These are phyloP conservation scores for Quillaja saponaria DNA, from an alignment of 306 rosid genomes.

Conservation along the genomic window DNA sequence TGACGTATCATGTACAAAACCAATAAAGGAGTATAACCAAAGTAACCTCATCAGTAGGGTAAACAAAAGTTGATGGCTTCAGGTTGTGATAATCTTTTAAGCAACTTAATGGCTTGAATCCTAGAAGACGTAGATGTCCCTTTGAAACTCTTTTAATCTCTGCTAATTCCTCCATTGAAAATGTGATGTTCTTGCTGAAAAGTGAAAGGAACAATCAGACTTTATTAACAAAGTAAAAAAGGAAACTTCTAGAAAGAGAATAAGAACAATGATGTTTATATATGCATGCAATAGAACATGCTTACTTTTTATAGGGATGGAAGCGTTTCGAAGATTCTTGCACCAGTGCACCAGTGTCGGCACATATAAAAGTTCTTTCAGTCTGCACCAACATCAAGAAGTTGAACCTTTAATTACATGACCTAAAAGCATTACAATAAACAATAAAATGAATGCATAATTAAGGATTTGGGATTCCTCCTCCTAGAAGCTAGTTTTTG, in stretches of 20 bases:
- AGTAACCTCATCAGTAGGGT: conserved; percentile 79
- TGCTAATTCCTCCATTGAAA: conserved; percentile 74
- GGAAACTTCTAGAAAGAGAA: conserved; percentile 11
- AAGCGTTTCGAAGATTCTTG: conserved; percentile 51
- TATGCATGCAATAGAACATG: conserved; percentile 17
- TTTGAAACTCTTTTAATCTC: conserved; percentile 67
- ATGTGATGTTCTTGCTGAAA: conserved; percentile 66
- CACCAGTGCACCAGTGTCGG: conserved; percentile 88
- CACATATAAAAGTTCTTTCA: conserved; percentile 79
- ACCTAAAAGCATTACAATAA: conserved; percentile 11
- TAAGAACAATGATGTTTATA: neutral
- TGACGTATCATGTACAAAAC: too few relatives aligned
- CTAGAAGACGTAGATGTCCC: conserved; percentile 76
- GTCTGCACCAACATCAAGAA: conserved; percentile 54
- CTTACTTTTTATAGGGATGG: conserved; percentile 73
- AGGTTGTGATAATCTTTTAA: conserved; percentile 89
- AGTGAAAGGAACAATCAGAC: conserved; percentile 21
- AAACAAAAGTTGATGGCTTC: conserved; percentile 87
- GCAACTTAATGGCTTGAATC: conserved; percentile 89
- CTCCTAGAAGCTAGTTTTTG: too few relatives aligned
- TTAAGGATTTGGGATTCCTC: too few relatives aligned
- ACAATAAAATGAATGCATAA: conserved; percentile 20
- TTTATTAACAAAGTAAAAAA: conserved; percentile 33
- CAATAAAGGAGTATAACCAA: too few relatives aligned
- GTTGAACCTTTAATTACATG: conserved; percentile 17